Conservation (phyloP, 2,329 filamentous ascomycete genomes). For the Sclerotinia glacialis region DNA sequence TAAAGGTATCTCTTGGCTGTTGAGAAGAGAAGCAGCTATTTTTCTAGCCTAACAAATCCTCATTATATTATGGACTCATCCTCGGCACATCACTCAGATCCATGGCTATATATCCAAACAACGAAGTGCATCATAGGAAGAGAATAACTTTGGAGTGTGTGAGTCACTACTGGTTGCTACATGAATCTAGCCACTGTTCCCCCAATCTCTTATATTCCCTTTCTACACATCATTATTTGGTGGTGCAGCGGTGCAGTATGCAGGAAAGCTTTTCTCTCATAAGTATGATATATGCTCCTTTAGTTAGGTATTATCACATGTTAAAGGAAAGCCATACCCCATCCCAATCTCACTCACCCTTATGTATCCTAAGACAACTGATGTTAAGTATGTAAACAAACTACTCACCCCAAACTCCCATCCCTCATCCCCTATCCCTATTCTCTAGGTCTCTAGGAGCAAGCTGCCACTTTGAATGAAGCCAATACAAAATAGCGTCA, state of each 20-base stretch:
- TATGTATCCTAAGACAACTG: neutral
- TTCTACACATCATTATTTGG: neutral
- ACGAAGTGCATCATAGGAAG: no score
- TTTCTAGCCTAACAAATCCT: neutral
- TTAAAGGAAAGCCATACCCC: no score
- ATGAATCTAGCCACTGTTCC: accelerated
- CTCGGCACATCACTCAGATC: neutral
- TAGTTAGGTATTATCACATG: no score
- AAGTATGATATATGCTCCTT: neutral
- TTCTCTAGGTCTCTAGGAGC: no score
- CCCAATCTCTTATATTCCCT: neutral
- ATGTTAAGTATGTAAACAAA: neutral
- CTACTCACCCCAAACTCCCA: no score
- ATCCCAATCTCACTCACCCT: neutral
- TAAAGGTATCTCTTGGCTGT: neutral
- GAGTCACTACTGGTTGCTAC: neutral
- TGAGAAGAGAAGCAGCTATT: neutral
- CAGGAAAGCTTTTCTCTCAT: neutral
- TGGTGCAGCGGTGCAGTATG: neutral
- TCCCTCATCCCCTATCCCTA: neutral
- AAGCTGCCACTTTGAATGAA: neutral
- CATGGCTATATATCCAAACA: neutral
- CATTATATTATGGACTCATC: neutral
- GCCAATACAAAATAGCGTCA: neutral
- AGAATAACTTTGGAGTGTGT: neutral